Evolutionary conservation across 148 eudicot genomes (phyloP).

Genomic region (Amaranthus hypochondriacus): DNA sequence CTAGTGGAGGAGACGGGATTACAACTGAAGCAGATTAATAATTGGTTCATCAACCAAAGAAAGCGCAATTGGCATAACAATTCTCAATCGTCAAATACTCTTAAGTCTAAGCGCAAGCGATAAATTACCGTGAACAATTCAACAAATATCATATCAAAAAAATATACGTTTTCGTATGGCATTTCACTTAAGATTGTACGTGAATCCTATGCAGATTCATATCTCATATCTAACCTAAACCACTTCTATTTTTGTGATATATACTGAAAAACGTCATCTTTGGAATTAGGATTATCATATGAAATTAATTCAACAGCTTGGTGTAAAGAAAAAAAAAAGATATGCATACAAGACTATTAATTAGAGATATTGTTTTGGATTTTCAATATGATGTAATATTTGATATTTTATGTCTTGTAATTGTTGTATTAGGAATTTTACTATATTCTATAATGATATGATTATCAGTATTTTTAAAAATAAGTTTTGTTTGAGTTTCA

Average conservation of each 20-base stretch:
- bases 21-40: slow-evolving; percentile 48
- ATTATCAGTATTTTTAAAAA: not conserved
- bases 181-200: not conserved
- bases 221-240: slow-evolving; percentile 22
- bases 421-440: not conserved
- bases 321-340: slow-evolving; percentile 19
- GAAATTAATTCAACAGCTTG: slow-evolving; percentile 12
- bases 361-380: slow-evolving; percentile 8
- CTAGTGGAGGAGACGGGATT: slow-evolving; percentile 48
- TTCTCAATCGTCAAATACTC: slow-evolving; percentile 34
- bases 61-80: slow-evolving; percentile 48
- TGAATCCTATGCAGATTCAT: slow-evolving; percentile 9
- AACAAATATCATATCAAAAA: slow-evolving; percentile 5
- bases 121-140: slow-evolving; percentile 4
- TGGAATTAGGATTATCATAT: slow-evolving; percentile 3
- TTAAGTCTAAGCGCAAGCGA: slow-evolving; percentile 48
- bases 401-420: not conserved
- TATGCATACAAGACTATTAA: slow-evolving; percentile 8
- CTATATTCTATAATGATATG: not conserved
- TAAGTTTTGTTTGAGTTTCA: no score
- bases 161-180: not conserved
- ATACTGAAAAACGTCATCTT: slow-evolving; percentile 4
- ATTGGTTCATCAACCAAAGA: slow-evolving; percentile 51
- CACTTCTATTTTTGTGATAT: slow-evolving; percentile 10
- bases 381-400: slow-evolving; percentile 11